Evolutionary conservation across 257 asterid genomes (phyloP).

Genomic region (Solanum clarkiae): DNA sequence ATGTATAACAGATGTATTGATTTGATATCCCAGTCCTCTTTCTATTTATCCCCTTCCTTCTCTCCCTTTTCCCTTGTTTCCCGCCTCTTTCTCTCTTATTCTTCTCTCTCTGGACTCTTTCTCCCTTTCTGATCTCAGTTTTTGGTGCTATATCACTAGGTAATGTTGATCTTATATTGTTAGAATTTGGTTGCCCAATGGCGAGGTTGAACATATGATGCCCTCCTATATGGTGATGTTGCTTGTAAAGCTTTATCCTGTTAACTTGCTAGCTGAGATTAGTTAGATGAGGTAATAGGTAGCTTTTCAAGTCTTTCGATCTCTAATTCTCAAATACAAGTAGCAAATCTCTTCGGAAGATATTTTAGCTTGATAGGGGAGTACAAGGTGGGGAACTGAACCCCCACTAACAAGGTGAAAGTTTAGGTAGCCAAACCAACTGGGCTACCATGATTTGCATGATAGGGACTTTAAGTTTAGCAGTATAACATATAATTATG

Average conservation of each 20-base stretch:
- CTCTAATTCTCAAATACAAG: background rate
- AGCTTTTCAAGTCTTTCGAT: background rate
- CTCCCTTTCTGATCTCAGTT: background rate
- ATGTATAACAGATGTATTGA: background rate
- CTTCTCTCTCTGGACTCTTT: background rate
- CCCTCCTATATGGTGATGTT: background rate
- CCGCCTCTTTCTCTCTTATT: background rate
- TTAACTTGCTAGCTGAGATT: background rate
- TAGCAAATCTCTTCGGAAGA: background rate
- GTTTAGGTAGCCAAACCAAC: background rate
- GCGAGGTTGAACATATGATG: background rate
- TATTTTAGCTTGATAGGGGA: background rate
- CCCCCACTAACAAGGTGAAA: background rate
- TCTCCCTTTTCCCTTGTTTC: background rate
- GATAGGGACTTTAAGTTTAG: background rate
- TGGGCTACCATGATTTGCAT: background rate
- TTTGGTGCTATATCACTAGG: background rate
- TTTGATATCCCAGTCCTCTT: background rate
- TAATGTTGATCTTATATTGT: background rate
- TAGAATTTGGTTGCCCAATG: background rate
- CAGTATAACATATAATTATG: background rate
- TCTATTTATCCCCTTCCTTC: background rate
- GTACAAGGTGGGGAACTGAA: background rate
- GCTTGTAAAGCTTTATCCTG: background rate
- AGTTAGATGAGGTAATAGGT: background rate